Base-by-base conservation (phyloP, 2,329 filamentous ascomycete species). In the Biscogniauxia sp. region DNA sequence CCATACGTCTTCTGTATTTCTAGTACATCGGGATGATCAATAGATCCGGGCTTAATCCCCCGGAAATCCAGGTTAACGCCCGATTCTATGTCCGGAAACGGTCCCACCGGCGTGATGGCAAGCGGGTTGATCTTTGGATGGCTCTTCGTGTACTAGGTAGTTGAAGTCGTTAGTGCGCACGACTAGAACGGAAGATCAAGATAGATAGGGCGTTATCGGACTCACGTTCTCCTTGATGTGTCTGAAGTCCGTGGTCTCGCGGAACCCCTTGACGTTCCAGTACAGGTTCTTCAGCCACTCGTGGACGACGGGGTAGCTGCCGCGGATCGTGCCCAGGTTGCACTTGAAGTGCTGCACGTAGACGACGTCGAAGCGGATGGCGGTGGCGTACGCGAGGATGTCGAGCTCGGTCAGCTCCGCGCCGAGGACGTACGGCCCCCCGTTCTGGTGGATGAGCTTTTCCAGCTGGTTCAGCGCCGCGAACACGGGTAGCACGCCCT, bases 321-420 rank as follows among this genome's bases (percentile, higher is more conserved):
- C 81, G 5, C 86, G 75, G 51, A 89, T 80, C 11, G 77, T 87
- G 2, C 85, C 84, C 28, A 88, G 71, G 70, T 88, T 88, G 67
- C 84, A 86, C 74, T 88, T 88, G 77, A 88, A 88, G 72, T 88
- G 85, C 75, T 88, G 84, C 13, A 85, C 84, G 68, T 88, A 89
- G 3, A 85, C 81, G 2, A 79, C 74, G 63, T 88, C 86, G 66
- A 88, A 83, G 2, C 86, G 77, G n/a, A 88, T 76, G 15, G 86
- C 65, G 0, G 85, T 88, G 2, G 81, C 78, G 65, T 84, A 89
- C 0, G 82, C 77, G 11, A 83, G 75, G 20, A 88, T 68, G 67
- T 89, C 86, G 11, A 88, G 72, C 70, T 88, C 85, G 0, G 86
- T 88, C 61, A 88, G 67, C 15, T 77, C 68, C 0, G 72, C 68